These are phyloP conservation scores for Xylariaceae sp. DNA, from an alignment of 2,329 filamentous ascomycete species.

Conservation along the genomic window DNA sequence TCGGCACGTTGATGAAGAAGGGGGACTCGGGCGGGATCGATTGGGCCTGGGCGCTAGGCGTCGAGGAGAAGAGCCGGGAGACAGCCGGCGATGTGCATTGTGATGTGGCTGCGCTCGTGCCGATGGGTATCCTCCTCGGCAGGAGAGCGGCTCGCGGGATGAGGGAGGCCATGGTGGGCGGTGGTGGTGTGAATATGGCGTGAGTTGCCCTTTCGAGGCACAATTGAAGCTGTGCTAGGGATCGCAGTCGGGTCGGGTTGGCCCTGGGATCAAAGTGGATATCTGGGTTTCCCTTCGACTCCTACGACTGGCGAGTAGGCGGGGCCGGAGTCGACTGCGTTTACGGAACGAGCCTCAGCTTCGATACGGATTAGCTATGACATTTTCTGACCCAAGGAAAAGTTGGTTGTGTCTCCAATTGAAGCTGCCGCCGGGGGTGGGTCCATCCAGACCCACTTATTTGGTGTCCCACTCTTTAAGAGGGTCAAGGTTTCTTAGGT, in stretches of 20 bases:
- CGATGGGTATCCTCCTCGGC: constrained; percentile 12
- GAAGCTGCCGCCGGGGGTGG: constrained; percentile 5
- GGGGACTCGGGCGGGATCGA: constrained; percentile 82
- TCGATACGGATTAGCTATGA: background rate
- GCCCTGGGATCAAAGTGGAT: background rate
- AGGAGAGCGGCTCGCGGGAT: constrained; percentile 13
- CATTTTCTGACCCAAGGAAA: constrained; percentile 11
- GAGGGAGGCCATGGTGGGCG: constrained; percentile 18
- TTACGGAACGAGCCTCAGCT: background rate
- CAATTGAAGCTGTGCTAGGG: background rate
- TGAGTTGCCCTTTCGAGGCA: constrained; percentile 6
- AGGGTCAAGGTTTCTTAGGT: too few relatives aligned
- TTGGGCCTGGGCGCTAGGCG: constrained; percentile 31
- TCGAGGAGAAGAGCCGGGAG: constrained; percentile 42
- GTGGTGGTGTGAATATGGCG: background rate
- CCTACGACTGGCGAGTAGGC: background rate
- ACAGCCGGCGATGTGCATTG: constrained; percentile 27
- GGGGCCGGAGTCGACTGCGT: background rate
- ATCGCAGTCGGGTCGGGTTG: background rate
- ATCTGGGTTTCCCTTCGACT: background rate
- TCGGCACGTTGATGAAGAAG: constrained; percentile 76
- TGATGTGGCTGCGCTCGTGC: constrained; percentile 13
- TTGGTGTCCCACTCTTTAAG: background rate
- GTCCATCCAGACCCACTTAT: constrained; percentile 5
- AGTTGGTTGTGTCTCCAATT: constrained; percentile 8